Conservation (phyloP, 805 yeast genomes). For the Zygoascus ofunaensis region DNA sequence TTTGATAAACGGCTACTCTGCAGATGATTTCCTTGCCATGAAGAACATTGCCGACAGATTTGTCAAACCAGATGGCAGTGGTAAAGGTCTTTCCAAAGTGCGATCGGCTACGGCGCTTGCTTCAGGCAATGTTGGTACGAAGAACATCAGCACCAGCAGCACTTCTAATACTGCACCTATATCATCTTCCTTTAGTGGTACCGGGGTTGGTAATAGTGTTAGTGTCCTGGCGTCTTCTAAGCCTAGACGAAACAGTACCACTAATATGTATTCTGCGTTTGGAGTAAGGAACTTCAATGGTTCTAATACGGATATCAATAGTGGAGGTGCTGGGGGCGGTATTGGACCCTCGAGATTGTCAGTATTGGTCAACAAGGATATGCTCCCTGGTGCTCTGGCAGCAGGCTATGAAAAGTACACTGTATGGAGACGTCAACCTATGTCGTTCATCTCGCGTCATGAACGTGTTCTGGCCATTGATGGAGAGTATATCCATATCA, state of each 20-base stretch:
- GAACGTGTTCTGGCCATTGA: conserved; percentile 81
- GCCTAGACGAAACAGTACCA: not conserved
- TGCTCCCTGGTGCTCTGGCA: conserved; percentile 11
- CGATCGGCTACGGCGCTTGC: not conserved
- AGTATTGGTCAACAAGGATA: not conserved
- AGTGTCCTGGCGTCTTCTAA: conserved; percentile 8
- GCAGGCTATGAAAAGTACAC: conserved; percentile 74
- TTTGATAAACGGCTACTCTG: conserved; percentile 18
- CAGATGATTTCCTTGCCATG: not conserved
- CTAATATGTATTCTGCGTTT: not conserved
- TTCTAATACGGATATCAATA: not conserved
- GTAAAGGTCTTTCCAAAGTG: not conserved
- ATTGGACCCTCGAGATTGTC: not conserved
- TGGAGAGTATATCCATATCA: conserved; percentile 85
- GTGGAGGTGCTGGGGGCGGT: not conserved
- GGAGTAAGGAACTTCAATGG: conserved; percentile 3
- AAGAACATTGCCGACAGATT: not conserved
- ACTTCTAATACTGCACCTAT: not conserved
- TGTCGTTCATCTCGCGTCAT: conserved; percentile 69
- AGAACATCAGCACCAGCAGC: not conserved
- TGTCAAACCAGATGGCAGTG: not conserved
- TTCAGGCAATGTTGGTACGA: not conserved
- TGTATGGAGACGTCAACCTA: conserved; percentile 82
- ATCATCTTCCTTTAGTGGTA: not conserved
- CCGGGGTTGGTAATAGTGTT: conserved; percentile 3